These are phyloP conservation scores for Zancudomyces culisetae DNA, from an alignment of 371 early-diverging fungal genomes.

Conservation along the genomic window DNA sequence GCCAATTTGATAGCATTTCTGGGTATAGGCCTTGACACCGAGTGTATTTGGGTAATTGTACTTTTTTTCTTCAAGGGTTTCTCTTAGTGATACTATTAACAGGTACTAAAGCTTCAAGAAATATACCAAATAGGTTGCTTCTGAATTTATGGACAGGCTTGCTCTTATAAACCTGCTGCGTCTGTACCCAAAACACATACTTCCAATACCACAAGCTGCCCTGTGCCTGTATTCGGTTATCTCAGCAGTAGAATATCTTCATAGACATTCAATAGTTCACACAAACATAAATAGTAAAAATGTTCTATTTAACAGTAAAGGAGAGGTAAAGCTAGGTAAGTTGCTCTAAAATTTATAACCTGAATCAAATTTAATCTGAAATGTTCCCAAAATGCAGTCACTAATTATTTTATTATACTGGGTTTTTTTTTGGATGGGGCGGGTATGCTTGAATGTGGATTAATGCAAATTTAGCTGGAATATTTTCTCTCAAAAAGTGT, in stretches of 20 bases:
- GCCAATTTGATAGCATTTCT: too few species aligned
- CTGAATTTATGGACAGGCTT: background rate
- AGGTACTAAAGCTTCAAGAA: too few species aligned
- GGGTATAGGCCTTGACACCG: too few species aligned
- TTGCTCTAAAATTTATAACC: conserved; percentile 41
- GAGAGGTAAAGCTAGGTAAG: conserved; percentile 56
- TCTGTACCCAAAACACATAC: background rate
- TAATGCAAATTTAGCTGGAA: background rate
- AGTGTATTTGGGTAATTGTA: too few species aligned
- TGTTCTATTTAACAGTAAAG: conserved; percentile 42
- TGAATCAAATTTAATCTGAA: conserved; percentile 14
- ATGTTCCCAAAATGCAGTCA: too few species aligned
- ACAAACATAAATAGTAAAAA: conserved; percentile 82
- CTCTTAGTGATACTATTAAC: too few species aligned
- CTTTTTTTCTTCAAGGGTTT: too few species aligned
- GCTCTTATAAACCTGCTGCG: background rate
- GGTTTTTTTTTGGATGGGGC: too few species aligned
- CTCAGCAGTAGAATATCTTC: conserved; percentile 37
- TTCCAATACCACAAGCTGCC: background rate
- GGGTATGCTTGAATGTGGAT: too few species aligned
- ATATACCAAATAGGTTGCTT: background rate
- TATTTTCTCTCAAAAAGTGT: background rate
- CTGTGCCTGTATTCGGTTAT: background rate
- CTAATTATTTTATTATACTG: too few species aligned
- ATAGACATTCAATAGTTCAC: conserved; percentile 78